Base-by-base conservation (phyloP, 768 basidiomycete genomes). In the Saitozyma podzolica region DNA sequence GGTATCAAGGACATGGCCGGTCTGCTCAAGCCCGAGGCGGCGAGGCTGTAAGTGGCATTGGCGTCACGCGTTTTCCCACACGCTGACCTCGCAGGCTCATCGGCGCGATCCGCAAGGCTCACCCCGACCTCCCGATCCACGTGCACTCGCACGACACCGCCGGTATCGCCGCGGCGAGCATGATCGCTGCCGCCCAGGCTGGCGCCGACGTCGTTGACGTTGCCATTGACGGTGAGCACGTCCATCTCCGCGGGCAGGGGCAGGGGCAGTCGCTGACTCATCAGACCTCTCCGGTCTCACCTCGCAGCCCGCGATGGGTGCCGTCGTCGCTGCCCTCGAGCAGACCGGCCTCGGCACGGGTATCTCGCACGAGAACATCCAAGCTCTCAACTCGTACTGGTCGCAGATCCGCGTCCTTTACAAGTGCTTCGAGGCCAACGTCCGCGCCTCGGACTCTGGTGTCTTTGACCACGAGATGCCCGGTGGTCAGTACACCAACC, bases 381-480 rank as follows among this genome's bases (percentile, higher is more conserved):
- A 97, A 79, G 90, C 93, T 39, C 86, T 99, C 72, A 99, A 99
- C 84, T 81, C 88, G 60, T 99, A 99, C 82, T 99, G 96, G 96
- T 91, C 88, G 59, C 93, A 97, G 83, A 90, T 97, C 78, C 90
- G 96, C 77, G 83, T 90, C 82, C 86, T 98, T 52, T 99, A 99
- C 83, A 80, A 85, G 77, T 96, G 93, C 83, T 99, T 99, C 83
- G 96, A 98, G 80, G 96, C 96, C 59, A 96, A 96, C 75, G 93
- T 98, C 70, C 87, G 92, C 57, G 91, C 93, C 29, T 94, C 92
- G 56, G 96, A 98, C 78, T 96, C 94, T 53, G 92, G 91, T 81
- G 94, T 98, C 57, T 99, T 97, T 80, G 93, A 93, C 76, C 95
- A 97, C 81, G 94, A 96, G 82, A 98, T 99, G 96, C 95, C 95